Percentiles rank a stretch among this genome's conserved stretches.
These are phyloP conservation scores for Dioscorea zingiberensis DNA, from an alignment of 106 monocot genomes.

Conservation along the genomic window DNA sequence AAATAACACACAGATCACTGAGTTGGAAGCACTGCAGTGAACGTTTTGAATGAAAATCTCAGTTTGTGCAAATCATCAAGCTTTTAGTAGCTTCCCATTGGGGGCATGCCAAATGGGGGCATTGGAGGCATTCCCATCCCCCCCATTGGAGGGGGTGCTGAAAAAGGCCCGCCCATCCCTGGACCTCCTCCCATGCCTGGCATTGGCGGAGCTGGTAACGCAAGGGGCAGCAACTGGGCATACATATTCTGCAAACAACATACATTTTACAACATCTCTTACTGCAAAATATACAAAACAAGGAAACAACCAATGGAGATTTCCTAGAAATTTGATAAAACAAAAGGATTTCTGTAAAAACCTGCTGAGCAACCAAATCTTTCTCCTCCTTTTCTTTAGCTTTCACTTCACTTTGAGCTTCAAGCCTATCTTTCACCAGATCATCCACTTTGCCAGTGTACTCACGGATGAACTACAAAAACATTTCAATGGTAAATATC, in stretches of 20 bases:
- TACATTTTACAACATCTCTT: not conserved
- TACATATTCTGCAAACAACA: slow-evolving; percentile 83
- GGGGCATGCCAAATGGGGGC: slow-evolving; percentile 69
- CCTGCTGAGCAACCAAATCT: slow-evolving; percentile 98
- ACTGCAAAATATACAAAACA: too few relatives aligned
- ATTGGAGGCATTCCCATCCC: slow-evolving; percentile 85
- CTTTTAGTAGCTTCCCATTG: slow-evolving; percentile 59
- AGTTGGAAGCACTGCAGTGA: not conserved
- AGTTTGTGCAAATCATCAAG: slow-evolving; percentile 5
- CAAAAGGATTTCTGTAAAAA: slow-evolving; percentile 4
- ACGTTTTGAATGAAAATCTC: not conserved
- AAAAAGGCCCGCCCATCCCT: slow-evolving; percentile 36
- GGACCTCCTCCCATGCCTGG: slow-evolving; percentile 61
- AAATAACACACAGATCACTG: not conserved
- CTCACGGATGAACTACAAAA: slow-evolving; percentile 83
- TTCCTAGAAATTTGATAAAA: not conserved
- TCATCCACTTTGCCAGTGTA: slow-evolving; percentile 93
- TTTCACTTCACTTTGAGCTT: slow-evolving; percentile 77
- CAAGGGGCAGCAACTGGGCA: slow-evolving; percentile 90
- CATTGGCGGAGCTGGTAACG: slow-evolving; percentile 82
- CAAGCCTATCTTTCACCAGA: slow-evolving; percentile 81
- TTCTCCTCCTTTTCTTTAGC: slow-evolving; percentile 90
- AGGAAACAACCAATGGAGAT: too few relatives aligned
- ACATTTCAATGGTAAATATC: not conserved
- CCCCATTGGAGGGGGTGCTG: slow-evolving; percentile 52